Base-by-base conservation (phyloP, 164 flowering plant genomes). In the Nymphaea thermarum region DNA sequence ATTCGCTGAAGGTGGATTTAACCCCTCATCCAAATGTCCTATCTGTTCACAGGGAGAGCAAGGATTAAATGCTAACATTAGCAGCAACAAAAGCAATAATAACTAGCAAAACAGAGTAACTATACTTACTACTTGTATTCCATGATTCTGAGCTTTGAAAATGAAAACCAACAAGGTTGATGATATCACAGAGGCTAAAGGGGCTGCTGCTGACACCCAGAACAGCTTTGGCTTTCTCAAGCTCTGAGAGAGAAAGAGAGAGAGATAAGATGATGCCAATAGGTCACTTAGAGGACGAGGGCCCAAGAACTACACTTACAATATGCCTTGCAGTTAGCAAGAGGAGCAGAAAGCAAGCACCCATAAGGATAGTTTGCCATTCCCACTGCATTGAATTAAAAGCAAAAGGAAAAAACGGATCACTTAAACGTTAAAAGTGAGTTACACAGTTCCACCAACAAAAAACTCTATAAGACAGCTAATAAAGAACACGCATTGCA, bases 141-240 rank as follows among this genome's bases (percentile, higher is more conserved):
- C 83, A 69, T 78, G 80, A 61, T 73, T 63, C 60, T 82, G 81
- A 10, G 83, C 81, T 76, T 74, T 78, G 43, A 83, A 75, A 17
- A 79, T 66, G 70, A 74, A 86, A 25, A 84, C 83, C 1, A 80
- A 18, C 8, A 82, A 59, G 16, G 96, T 89, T 16, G 92, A 82
- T 36, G 82, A 42, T 60, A 87, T 65, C 0, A 90, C 90, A 5
- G 89, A 85, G 41, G 85, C 16, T 47, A 90, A 72, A 62, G 97
- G 97, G 66, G 91, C 88, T 51, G 86, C 80, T 66, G 97, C 91
- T 16, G 92, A 82, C 41, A 91, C 68, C 94, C 97, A 91, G 75
- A 86, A 88, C 7, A 83, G 79, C 68, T 79, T 86, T 72, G 79
- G 84, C 71, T 81, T 83, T 75, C 75, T 87, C 65, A 70, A 78